Base-by-base conservation (phyloP, 2,329 filamentous ascomycete species). In the Botrytis galanthina region DNA sequence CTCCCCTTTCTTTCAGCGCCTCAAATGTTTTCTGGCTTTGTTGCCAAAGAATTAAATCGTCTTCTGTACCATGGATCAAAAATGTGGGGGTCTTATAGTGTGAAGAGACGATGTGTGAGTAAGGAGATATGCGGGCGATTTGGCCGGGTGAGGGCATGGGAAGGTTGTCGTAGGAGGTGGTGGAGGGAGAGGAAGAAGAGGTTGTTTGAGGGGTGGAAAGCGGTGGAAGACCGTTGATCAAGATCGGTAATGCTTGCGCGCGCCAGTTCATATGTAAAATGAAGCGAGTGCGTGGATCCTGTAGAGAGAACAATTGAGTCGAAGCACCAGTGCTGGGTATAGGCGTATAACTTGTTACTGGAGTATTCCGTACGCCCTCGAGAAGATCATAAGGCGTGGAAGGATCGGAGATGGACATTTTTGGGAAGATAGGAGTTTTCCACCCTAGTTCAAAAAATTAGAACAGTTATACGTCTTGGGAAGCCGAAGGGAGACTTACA, bases 191-290 rank as follows among this genome's bases (percentile, higher is more conserved):
- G 22, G 20, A n/a, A 29, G 42, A 22, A 48, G 20, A 7, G 22
- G 14, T 26, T 32, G 64, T 46, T 3, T 67, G n/a, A 12, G 26
- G 20, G 20, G 26, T 22, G 69, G 10, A 7, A 71, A 64, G 71
- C 22, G 32, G 22, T n/a, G 74, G 75, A 7, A 78, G 73, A 20
- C 76, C 82, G 26, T 77, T 66, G n/a, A 83, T 70, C 1, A 85
- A 74, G 1, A 84, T 76, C 1, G 80, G 83, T 0, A 86, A 76
- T 0, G 79, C 80, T 60, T 82, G 81, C 0, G 78, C 83, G 35
- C 80, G 78, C 83, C 82, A 84, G 75, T 85, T 84, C 79, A 85
- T 84, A 73, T 84, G 80, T 0, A 85, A 77, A 1, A 81, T 76
- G 16, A 85, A 79, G 6, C 83, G 80, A 26, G 74, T 79, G 22